phyloP scores from a whole-genome alignment of 2,329 filamentous ascomycete species.

The Diplodia sapinea region DNA sequence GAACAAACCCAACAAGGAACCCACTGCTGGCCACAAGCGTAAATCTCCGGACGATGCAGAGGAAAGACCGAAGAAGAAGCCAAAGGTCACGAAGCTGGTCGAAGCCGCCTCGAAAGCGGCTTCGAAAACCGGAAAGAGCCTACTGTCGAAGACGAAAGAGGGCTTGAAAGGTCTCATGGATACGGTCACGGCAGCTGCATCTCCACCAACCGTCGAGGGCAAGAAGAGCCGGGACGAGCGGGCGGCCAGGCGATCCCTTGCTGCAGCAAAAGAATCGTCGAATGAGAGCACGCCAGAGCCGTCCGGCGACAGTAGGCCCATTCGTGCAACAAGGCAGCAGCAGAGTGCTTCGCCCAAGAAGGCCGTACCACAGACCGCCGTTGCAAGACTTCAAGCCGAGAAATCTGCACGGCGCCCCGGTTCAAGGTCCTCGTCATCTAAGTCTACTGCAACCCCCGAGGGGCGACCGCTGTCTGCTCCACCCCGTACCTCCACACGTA shows the following conservation, averaged over 20 bases:
- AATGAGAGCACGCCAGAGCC: slow-evolving; percentile 16
- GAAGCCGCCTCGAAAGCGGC: slow-evolving; percentile 24
- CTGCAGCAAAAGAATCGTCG: slow-evolving; percentile 3
- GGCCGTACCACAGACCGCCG: neutral
- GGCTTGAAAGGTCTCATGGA: slow-evolving; percentile 19
- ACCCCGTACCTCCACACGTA: slow-evolving; percentile 4
- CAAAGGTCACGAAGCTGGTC: slow-evolving; percentile 23
- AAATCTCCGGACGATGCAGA: slow-evolving; percentile 19
- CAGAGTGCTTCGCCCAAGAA: slow-evolving; percentile 14
- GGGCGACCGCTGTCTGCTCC: slow-evolving; percentile 6
- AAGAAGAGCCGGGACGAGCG: slow-evolving; percentile 28
- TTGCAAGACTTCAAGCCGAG: neutral
- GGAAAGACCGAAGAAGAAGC: slow-evolving; percentile 29
- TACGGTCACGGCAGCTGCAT: neutral
- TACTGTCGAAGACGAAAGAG: slow-evolving; percentile 29
- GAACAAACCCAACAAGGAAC: slow-evolving; percentile 47
- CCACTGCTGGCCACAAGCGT: slow-evolving; percentile 23
- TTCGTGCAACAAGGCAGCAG: neutral
- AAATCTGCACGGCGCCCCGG: neutral
- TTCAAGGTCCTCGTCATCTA: neutral
- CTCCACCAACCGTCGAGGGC: neutral
- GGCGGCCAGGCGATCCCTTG: slow-evolving; percentile 29
- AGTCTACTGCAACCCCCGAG: neutral
- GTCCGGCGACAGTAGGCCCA: neutral
- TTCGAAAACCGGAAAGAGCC: slow-evolving; percentile 16